Percentiles rank a stretch among this genome's conserved stretches.
phyloP scores from a whole-genome alignment of 805 yeast genomes.

The Saccharomycopsis amapae region DNA sequence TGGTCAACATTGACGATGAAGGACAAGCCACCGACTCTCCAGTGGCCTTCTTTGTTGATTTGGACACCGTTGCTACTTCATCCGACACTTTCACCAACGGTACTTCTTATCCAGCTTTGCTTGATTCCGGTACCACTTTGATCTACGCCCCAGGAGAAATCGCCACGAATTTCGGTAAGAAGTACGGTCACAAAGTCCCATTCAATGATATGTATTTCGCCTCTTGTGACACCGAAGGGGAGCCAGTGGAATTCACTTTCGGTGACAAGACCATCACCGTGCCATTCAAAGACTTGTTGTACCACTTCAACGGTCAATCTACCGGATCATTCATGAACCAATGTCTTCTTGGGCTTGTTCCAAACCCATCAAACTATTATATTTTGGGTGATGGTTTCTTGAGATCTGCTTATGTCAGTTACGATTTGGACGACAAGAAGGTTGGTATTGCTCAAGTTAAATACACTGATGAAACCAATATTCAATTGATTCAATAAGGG shows the following conservation, averaged over 20 bases:
- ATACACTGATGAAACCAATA: conserved; percentile 23
- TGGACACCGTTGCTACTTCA: conserved; percentile 23
- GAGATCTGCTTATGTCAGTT: conserved; percentile 46
- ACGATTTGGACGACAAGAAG: conserved; percentile 40
- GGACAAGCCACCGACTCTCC: conserved; percentile 35
- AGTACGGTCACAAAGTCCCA: conserved; percentile 30
- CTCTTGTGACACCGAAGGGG: conserved; percentile 36
- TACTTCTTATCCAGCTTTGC: conserved; percentile 31
- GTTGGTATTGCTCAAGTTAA: conserved; percentile 44
- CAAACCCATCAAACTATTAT: conserved; percentile 30
- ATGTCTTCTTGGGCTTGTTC: conserved; percentile 41
- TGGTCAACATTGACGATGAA: conserved; percentile 36
- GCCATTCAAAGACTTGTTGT: conserved; percentile 36
- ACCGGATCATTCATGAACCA: conserved; percentile 21
- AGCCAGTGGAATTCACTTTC: conserved; percentile 42
- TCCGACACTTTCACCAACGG: conserved; percentile 20
- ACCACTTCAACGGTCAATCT: background rate
- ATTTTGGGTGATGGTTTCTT: conserved; percentile 53
- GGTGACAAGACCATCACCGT: conserved; percentile 48
- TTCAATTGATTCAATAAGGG: conserved; percentile 14
- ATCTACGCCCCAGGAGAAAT: conserved; percentile 37
- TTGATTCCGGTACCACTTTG: conserved; percentile 57
- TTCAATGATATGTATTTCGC: conserved; percentile 39
- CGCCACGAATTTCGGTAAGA: conserved; percentile 24
- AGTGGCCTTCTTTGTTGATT: conserved; percentile 37